Base-by-base conservation (phyloP, 2,329 filamentous ascomycete genomes). In the Albophoma yamanashiensis region DNA sequence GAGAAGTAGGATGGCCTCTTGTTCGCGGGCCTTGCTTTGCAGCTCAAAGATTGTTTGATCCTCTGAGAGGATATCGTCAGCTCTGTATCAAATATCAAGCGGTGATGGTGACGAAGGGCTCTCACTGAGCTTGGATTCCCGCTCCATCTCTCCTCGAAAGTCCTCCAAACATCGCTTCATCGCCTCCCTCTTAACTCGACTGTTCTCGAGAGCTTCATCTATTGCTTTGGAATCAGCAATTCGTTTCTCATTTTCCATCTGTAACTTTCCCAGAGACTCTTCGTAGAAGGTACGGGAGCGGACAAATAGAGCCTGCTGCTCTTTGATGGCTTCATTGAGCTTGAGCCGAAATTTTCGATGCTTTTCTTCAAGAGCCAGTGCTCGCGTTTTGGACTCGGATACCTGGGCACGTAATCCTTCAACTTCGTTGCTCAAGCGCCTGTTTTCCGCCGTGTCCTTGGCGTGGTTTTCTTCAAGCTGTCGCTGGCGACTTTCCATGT, bases 221-320 rank as follows among this genome's bases (percentile, higher is more conserved):
- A 75, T 61, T 9, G 62, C 62, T 6, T 63, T 58, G 2, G 64
- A 61, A 7, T 69, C 63, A 38, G 64, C 34, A 15, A 62, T 62
- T 3, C 69, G 67, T 14, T 62, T 62, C 2, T 65, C 58, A 36
- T 69, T 68, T 27, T 76, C 71, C 12, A 68, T 64, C 22, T 67
- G 69, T 6, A 80, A 60, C 34, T 76, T 65, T 1, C 68, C 62
- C 14, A 74, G 70, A 0, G 71, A 65, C 2, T 73, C 62, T 20
- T 75, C 61, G 58, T 73, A 75, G 50, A 68, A 69, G 2, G 68
- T 58, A 50, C 68, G 72, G 11, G 72, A 70, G 45, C 69, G 68
- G 4, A 62, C 65, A 63, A 73, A 80, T 1, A 82, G 68, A 6
- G 66, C 65, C 60, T 81, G 77, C 36, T 82, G 79, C 60, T 82